Base-by-base conservation (phyloP, 805 yeast species). In the Metschnikowia cerradonensis region DNA sequence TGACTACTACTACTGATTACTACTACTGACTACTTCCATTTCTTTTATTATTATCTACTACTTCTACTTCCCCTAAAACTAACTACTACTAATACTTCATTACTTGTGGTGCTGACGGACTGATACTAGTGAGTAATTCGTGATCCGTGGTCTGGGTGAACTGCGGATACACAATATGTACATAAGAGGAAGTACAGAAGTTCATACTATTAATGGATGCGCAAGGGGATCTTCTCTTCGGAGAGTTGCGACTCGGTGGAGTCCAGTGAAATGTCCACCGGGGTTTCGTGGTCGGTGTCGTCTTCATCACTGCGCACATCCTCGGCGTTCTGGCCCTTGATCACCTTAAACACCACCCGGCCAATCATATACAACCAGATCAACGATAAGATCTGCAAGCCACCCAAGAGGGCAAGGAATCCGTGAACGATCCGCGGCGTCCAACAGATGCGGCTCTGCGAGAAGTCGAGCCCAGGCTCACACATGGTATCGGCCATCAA, bases 241-340 rank as follows among this genome's bases (percentile, higher is more conserved):
- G 38, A 42, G 15, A 22, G 8, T 14, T 32, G 36, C 10, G 20
- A 33, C 19, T 42, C 45, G 10, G 45, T 22, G 38, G 45, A 42
- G 31, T 42, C 45, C 45, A 42, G 45, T 20, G 31, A 42, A n/a
- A n/a, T 31, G 23, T 42, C n/a, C 23, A 15, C 6, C 5, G 45
- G 45, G 20, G 14, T 22, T 4, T 70, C 74, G 4, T 53, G 61
- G 34, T 67, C 73, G 10, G 73, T 75, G 47, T 83, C 89, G 49
- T 88, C 95, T 50, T 78, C 84, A 59, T 88, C 96, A 63, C 92
- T 84, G 68, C 97, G 81, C 32, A 86, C 84, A 65, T 90, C 97
- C 59, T 88, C 96, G 1, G 96, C 96, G 34, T 82, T 81, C 20
- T 68, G 74, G 4, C 96, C 97, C 7, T 77, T 72, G 23, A 89